Conservation (phyloP, 306 rosid genomes). For the Ammopiptanthus mongolicus region DNA sequence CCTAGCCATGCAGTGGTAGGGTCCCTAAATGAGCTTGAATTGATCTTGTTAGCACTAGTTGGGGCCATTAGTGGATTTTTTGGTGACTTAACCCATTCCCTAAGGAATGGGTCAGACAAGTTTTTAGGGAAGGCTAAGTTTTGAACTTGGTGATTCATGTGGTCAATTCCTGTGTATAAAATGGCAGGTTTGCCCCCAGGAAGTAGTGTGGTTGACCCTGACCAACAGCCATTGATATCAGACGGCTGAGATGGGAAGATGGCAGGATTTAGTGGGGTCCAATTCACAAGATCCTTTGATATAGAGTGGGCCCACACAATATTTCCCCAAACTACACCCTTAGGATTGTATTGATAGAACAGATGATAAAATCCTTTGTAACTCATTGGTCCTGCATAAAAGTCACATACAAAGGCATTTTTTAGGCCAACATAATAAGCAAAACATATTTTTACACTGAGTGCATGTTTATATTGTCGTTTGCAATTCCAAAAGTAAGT, state of each 20-base stretch:
- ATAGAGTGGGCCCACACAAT: conserved; percentile 93
- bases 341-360: conserved; percentile 77
- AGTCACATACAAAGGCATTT: background rate
- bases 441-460: background rate
- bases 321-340: conserved; percentile 71
- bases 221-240: conserved; percentile 84
- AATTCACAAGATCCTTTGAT: conserved; percentile 72
- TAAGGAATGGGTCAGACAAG: conserved; percentile 61
- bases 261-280: conserved; percentile 66
- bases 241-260: conserved; percentile 61
- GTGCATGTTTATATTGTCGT: no score
- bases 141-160: conserved; percentile 56
- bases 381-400: conserved; percentile 52
- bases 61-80: conserved; percentile 66
- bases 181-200: conserved; percentile 51
- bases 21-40: conserved; percentile 71
- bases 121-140: conserved; percentile 67
- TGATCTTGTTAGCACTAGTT: conserved; percentile 34
- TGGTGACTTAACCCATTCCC: conserved; percentile 60
- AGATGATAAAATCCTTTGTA: conserved; percentile 72
- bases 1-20: conserved; percentile 87
- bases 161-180: conserved; percentile 73
- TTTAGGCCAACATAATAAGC: background rate
- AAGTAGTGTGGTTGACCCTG: conserved; percentile 74
- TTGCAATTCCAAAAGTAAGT: no score